These are phyloP conservation scores for Balamuthia mandrillaris DNA, from an alignment of 208 protist species.

Conservation along the genomic window DNA sequence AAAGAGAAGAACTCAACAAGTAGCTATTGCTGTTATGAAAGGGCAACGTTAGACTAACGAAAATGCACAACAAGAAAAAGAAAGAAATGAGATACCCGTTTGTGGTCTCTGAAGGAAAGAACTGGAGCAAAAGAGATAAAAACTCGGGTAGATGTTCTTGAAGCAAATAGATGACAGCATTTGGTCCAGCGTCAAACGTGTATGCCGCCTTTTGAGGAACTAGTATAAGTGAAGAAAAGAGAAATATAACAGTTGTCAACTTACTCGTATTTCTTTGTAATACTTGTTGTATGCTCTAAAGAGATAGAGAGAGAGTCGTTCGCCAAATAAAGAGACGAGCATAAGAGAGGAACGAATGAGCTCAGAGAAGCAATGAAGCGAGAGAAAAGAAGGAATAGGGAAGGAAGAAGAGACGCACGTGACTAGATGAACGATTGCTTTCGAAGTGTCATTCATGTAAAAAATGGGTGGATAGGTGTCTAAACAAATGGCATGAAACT, in stretches of 20 bases:
- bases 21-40: too few species aligned
- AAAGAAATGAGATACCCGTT: too few species aligned
- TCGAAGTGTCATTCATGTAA: conserved; percentile 96
- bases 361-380: not conserved
- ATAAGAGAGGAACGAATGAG: not conserved
- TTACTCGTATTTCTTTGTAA: not conserved
- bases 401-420: too few species aligned
- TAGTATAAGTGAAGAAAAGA: not conserved
- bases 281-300: too few species aligned
- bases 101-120: too few species aligned
- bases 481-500: conserved; percentile 95
- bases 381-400: too few species aligned
- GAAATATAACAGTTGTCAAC: not conserved
- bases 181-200: conserved; percentile 99
- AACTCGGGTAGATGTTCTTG: too few species aligned
- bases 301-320: not conserved
- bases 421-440: conserved; percentile 90
- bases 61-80: too few species aligned
- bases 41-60: too few species aligned
- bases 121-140: too few species aligned
- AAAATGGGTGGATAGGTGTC: conserved; percentile 95
- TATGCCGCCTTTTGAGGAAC: conserved; percentile 81
- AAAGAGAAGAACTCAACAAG: too few species aligned
- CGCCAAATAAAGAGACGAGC: not conserved
- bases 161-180: conserved; percentile 94